A percentile compares a stretch with the other conserved stretches of the same genome.
Evolutionary conservation across 163 green algal genomes (phyloP).

Genomic region (Botryococcus braunii): DNA sequence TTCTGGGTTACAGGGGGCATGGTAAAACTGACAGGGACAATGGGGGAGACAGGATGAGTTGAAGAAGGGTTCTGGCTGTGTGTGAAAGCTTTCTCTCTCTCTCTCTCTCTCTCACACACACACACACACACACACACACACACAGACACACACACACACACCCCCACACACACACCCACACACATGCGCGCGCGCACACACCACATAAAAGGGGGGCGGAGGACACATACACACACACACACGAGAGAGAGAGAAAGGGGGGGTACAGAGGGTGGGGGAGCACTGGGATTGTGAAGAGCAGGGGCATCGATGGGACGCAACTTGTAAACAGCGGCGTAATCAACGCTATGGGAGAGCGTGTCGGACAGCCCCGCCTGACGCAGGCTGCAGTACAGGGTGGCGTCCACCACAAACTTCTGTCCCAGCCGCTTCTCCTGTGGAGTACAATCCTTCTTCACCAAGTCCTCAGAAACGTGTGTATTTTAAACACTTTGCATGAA

Average conservation of each 20-base stretch:
- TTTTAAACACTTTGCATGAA: neutral
- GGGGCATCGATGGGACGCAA: slow-evolving; percentile 16
- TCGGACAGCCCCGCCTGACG: slow-evolving; percentile 44
- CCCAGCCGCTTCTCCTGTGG: slow-evolving; percentile 63
- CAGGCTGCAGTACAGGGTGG: slow-evolving; percentile 43
- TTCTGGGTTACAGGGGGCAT: no score
- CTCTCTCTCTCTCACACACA: no score
- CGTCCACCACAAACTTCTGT: slow-evolving; percentile 78
- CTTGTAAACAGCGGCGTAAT: slow-evolving; percentile 66
- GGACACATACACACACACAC: neutral
- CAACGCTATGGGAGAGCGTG: slow-evolving; percentile 53
- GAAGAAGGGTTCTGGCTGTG: no score
- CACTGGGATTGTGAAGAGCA: neutral
- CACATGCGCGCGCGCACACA: no score
- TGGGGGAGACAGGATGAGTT: no score
- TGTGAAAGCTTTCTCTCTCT: no score
- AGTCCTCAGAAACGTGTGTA: no score
- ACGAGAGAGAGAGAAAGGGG: neutral
- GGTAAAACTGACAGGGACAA: no score
- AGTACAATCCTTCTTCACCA: slow-evolving; percentile 2
- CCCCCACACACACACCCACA: no score
- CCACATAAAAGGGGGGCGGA: no score
- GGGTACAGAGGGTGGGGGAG: neutral
- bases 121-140: no score
- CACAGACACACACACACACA: no score